Percentiles rank a stretch among this genome's conserved stretches.
Conservation (phyloP, 2,329 filamentous ascomycete genomes). For the Curvularia sp. region DNA sequence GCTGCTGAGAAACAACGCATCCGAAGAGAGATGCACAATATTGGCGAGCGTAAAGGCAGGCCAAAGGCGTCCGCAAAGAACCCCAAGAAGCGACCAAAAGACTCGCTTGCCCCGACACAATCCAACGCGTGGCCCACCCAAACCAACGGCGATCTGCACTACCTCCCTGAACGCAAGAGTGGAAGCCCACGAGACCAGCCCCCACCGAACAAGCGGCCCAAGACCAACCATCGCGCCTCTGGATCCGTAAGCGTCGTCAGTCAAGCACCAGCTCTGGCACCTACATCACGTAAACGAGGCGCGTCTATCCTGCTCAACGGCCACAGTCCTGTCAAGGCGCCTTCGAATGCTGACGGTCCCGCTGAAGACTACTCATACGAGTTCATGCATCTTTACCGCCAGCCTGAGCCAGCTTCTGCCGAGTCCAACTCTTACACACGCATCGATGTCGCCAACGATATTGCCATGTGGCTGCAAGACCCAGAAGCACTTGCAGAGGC, state of each 20-base stretch:
- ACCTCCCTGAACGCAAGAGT: slow-evolving; percentile 56
- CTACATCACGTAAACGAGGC: slow-evolving; percentile 67
- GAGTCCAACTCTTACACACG: slow-evolving; percentile 80
- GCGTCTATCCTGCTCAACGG: slow-evolving; percentile 64
- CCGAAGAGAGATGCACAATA: slow-evolving; percentile 65
- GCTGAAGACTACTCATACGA: slow-evolving; percentile 75
- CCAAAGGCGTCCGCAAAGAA: slow-evolving; percentile 79
- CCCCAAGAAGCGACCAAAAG: slow-evolving; percentile 88
- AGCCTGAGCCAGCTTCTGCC: slow-evolving; percentile 61
- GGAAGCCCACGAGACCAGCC: slow-evolving; percentile 60
- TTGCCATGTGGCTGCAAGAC: slow-evolving; percentile 81
- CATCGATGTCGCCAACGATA: slow-evolving; percentile 74
- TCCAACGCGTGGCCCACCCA: slow-evolving; percentile 69
- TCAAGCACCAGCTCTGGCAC: slow-evolving; percentile 68
- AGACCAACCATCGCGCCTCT: slow-evolving; percentile 79
- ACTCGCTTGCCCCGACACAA: slow-evolving; percentile 63
- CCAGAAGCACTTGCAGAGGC: slow-evolving; percentile 71
- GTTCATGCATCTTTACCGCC: slow-evolving; percentile 77
- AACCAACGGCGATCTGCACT: slow-evolving; percentile 63
- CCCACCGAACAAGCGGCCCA: slow-evolving; percentile 78
- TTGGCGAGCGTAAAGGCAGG: slow-evolving; percentile 69
- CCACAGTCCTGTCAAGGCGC: slow-evolving; percentile 79
- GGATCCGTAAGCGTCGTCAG: slow-evolving; percentile 76
- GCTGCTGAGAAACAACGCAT: slow-evolving; percentile 75
- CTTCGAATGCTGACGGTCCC: slow-evolving; percentile 69